These are phyloP conservation scores for Pneumocystis jirovecii DNA, from an alignment of 1,139 yeast species.

Conservation along the genomic window DNA sequence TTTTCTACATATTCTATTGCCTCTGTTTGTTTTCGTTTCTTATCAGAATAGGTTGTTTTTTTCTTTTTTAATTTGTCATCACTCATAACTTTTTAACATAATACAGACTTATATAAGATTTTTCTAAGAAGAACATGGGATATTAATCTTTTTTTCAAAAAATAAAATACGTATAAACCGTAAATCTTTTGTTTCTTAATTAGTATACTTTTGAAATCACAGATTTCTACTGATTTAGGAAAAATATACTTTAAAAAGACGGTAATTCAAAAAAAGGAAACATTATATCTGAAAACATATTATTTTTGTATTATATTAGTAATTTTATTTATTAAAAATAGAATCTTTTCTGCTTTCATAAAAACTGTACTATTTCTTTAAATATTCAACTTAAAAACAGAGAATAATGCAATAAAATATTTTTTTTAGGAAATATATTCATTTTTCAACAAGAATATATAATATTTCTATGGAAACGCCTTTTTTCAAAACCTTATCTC, in stretches of 20 bases:
- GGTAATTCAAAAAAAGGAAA: background rate
- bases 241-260: background rate
- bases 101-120: background rate
- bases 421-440: no score
- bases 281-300: no score
- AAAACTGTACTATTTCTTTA: no score
- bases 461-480: background rate
- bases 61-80: background rate
- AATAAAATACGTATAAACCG: background rate
- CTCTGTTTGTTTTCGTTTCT: background rate
- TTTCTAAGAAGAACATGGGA: background rate
- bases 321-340: no score
- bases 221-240: background rate
- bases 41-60: background rate
- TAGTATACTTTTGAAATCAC: background rate
- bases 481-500: background rate
- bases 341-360: background rate
- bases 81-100: background rate
- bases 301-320: no score
- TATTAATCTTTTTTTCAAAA: background rate
- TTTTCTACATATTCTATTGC: background rate
- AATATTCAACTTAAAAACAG: background rate
- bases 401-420: no score
- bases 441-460: no score
- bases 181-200: background rate